A percentile compares a stretch with the other conserved stretches of the same genome.
These are phyloP conservation scores for Solanum piurae DNA, from an alignment of 257 asterid species.

Conservation along the genomic window DNA sequence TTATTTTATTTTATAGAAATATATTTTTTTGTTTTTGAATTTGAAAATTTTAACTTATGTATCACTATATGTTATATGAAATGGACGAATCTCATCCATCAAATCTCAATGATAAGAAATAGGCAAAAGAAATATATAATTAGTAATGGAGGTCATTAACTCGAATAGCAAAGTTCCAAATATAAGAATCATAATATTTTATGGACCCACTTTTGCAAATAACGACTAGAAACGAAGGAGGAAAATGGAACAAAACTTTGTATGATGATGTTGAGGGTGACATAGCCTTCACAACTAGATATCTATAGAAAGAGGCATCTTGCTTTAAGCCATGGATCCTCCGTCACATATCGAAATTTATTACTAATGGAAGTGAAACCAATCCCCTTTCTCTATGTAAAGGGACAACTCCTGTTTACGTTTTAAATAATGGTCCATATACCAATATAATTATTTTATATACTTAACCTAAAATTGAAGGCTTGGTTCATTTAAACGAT, in stretches of 20 bases:
- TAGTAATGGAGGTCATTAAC: background rate
- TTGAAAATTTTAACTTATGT: background rate
- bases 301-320: background rate
- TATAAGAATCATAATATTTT: slow-evolving; percentile 4
- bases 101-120: background rate
- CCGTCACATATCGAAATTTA: background rate
- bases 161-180: background rate
- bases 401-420: background rate
- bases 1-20: too few species aligned
- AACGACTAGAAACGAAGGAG: background rate
- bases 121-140: background rate
- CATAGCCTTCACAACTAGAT: background rate
- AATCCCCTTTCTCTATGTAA: background rate
- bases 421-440: background rate
- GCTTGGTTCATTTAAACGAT: background rate
- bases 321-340: background rate
- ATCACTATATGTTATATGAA: background rate
- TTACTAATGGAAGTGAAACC: background rate
- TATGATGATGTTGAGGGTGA: background rate
- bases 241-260: slow-evolving; percentile 6
- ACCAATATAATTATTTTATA: background rate
- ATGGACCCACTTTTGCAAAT: background rate
- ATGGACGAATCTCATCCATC: background rate
- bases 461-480: background rate
- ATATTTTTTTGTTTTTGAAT: background rate